Evolutionary conservation across 148 eudicot species (phyloP), one percentile per base, ranked within the genome.

Genomic region (Fallopia convolvulus): DNA sequence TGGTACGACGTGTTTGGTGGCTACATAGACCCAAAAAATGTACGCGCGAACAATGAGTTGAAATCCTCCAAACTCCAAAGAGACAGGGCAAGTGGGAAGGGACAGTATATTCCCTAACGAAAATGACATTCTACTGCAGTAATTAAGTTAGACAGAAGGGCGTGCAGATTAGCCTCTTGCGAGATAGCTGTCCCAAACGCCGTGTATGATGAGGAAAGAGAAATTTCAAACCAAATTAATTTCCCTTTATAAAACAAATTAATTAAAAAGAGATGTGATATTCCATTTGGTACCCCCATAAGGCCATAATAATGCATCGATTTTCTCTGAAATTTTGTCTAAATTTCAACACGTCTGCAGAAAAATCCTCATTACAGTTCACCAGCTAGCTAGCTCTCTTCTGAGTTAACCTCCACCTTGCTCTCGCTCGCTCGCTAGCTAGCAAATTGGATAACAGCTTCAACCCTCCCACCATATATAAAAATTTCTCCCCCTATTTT

Each of bases 71-170:
- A 63, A 30, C 39, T 30, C 39, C 70, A 11, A 63, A 63, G 70
- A 63, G 70, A 63, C 70, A 63, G 30, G 30, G 15, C 39, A 63
- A 63, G 39, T 63, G 70, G 70, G 70, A 39, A 33, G 42, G n/a
- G 21, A 39, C 72, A 68, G 20, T 68, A 68, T 39, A 68, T 68
- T 68, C 72, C 44, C 72, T 18, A 68, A 14, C 72, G 72, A 68
- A 68, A 68, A 68, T 68, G 72, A 68, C 72, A 68, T 68, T 68
- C 72, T 68, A 68, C 72, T 68, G 72, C 72, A 39, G 72, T 68
- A 68, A 68, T 33, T 68, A 30, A 39, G 10, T 17, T 15, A 17
- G 36, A 68, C 72, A 66, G 44, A 68, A 10, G 10, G 8, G 7
- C 7, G 39, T 30, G 70, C 70, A 61, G 70, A 26, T 61, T 26